These are phyloP conservation scores for Fomitopsis schrenkii DNA, from an alignment of 1,284 basidiomycete genomes.

Conservation along the genomic window DNA sequence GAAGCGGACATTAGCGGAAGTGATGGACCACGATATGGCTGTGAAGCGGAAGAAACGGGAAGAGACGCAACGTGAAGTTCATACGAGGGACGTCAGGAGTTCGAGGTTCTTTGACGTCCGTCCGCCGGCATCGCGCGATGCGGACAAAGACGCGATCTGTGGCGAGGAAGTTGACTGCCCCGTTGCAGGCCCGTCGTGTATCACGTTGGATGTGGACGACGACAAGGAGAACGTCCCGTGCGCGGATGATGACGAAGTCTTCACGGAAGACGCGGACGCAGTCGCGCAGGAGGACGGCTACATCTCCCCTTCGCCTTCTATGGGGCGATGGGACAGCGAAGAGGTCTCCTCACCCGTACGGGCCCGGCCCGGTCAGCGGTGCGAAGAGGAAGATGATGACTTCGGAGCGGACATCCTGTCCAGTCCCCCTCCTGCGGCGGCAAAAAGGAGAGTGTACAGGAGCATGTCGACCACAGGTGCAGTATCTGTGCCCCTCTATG, in stretches of 20 bases:
- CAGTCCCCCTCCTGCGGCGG: conserved; percentile 40
- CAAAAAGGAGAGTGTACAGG: conserved; percentile 6
- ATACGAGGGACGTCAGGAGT: conserved; percentile 15
- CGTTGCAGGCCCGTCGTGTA: conserved; percentile 37
- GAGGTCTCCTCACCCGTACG: conserved; percentile 62
- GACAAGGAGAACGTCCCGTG: conserved; percentile 41
- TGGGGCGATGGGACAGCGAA: conserved; percentile 45
- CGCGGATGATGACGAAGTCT: conserved; percentile 35
- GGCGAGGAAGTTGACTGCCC: conserved; percentile 9
- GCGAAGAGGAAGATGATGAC: conserved; percentile 29
- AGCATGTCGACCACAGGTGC: neutral
- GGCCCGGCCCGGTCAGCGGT: conserved; percentile 11
- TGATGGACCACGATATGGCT: conserved; percentile 60
- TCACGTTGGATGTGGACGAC: conserved; percentile 20
- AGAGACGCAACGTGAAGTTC: conserved; percentile 12
- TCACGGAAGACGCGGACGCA: conserved; percentile 31
- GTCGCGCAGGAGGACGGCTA: conserved; percentile 77
- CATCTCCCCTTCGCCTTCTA: conserved; percentile 58
- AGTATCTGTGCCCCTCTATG: neutral
- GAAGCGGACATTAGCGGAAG: conserved; percentile 65
- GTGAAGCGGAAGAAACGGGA: conserved; percentile 45
- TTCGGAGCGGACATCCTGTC: conserved; percentile 58
- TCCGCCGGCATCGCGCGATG: conserved; percentile 13
- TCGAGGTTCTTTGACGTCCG: conserved; percentile 24
- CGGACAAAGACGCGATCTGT: conserved; percentile 1